These are phyloP conservation scores for Entomortierella chlamydospora DNA, from an alignment of 192 early-diverging fungal genomes.

Conservation along the genomic window DNA sequence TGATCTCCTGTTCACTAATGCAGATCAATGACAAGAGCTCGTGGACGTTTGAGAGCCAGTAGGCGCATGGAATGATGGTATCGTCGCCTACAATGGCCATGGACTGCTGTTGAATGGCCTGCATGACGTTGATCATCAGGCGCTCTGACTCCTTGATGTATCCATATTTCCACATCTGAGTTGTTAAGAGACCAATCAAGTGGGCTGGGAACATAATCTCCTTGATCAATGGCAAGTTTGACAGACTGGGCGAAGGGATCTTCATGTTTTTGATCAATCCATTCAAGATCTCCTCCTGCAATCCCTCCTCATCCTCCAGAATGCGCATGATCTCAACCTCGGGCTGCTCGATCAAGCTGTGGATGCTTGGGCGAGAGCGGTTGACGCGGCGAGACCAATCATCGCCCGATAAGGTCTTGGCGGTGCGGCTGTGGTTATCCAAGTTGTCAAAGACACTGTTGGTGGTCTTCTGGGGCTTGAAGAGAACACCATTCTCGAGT, in stretches of 20 bases:
- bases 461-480: conserved; percentile 49
- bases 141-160: conserved; percentile 85
- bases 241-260: conserved; percentile 87
- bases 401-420: conserved; percentile 52
- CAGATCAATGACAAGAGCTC: conserved; percentile 92
- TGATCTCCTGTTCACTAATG: conserved; percentile 52
- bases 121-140: conserved; percentile 90
- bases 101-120: conserved; percentile 79
- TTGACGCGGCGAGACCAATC: conserved; percentile 50
- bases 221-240: conserved; percentile 80
- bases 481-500: conserved; percentile 40
- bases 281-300: conserved; percentile 87
- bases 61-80: conserved; percentile 83
- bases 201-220: conserved; percentile 98
- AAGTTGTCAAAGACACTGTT: conserved; percentile 53
- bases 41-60: conserved; percentile 98
- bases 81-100: conserved; percentile 79
- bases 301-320: conserved; percentile 69
- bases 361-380: conserved; percentile 47
- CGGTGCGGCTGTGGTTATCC: conserved; percentile 49
- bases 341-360: conserved; percentile 50
- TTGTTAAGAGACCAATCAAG: conserved; percentile 85
- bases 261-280: conserved; percentile 90
- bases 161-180: conserved; percentile 90
- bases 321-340: conserved; percentile 69